Percentiles rank a stretch among this genome's conserved stretches.
phyloP scores from a whole-genome alignment of 805 yeast genomes.

The Kodamaea sagamina region DNA sequence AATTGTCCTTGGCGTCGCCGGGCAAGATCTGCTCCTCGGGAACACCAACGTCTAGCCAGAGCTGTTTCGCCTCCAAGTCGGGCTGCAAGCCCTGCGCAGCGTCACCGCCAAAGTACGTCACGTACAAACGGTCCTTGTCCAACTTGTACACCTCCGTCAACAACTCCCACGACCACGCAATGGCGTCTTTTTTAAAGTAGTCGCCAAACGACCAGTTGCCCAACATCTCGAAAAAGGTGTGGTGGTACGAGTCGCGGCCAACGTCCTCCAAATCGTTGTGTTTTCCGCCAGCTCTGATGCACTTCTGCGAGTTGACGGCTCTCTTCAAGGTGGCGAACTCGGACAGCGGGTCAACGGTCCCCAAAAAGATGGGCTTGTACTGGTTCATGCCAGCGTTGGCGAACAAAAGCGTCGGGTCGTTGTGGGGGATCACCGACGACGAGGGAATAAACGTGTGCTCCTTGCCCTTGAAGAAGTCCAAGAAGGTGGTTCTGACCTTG shows the following conservation, averaged over 20 bases:
- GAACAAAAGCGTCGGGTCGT: conserved; percentile 93
- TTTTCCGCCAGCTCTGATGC: conserved; percentile 99
- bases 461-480: conserved; percentile 68
- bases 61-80: conserved; percentile 87
- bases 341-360: conserved; percentile 94
- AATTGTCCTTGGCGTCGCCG: conserved; percentile 87
- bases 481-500: conserved; percentile 78
- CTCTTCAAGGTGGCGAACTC: conserved; percentile 82
- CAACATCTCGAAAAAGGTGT: conserved; percentile 98
- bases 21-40: conserved; percentile 90
- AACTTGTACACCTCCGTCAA: conserved; percentile 84
- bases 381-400: conserved; percentile 99
- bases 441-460: conserved; percentile 86
- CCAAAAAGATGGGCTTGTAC: conserved; percentile 95
- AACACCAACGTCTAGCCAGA: conserved; percentile 88
- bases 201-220: conserved; percentile 99
- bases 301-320: conserved; percentile 94
- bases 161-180: conserved; percentile 85
- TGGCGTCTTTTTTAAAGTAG: conserved; percentile 94
- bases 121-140: conserved; percentile 78
- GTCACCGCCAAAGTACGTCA: conserved; percentile 96
- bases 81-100: conserved; percentile 78
- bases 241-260: conserved; percentile 97
- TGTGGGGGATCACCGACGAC: conserved; percentile 94
- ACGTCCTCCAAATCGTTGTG: conserved; percentile 98